Conservation (phyloP, 345 rosid species). For the Euphorbia tirucalli region DNA sequence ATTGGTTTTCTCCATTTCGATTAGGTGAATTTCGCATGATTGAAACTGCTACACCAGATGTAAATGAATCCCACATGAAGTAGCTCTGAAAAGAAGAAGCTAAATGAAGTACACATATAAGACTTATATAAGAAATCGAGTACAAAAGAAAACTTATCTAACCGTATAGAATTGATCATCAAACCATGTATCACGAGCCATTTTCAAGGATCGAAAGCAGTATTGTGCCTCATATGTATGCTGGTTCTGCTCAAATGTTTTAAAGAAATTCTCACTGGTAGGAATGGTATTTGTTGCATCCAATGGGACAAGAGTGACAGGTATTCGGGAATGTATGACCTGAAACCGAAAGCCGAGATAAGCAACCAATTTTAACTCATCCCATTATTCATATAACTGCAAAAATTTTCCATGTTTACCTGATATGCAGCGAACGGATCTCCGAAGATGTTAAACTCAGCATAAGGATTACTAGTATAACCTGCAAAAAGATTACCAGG, state of each 20-base stretch:
- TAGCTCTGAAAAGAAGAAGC: slow-evolving; percentile 49
- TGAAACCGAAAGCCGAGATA: slow-evolving; percentile 15
- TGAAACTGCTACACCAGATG: slow-evolving; percentile 77
- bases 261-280: slow-evolving; percentile 47
- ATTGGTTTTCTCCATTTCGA: slow-evolving; percentile 55
- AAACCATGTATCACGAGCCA: slow-evolving; percentile 70
- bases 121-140: background rate
- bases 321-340: slow-evolving; percentile 90
- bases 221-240: slow-evolving; percentile 78
- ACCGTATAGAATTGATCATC: slow-evolving; percentile 59
- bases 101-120: background rate
- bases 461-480: slow-evolving; percentile 74
- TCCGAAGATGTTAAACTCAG: slow-evolving; percentile 77
- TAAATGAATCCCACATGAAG: slow-evolving; percentile 96
- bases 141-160: slow-evolving; percentile 7
- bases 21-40: slow-evolving; percentile 47
- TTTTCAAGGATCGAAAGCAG: slow-evolving; percentile 66
- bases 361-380: background rate
- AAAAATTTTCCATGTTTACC: slow-evolving; percentile 27
- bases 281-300: slow-evolving; percentile 96
- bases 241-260: slow-evolving; percentile 55
- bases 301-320: slow-evolving; percentile 72
- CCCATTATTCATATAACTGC: background rate
- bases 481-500: slow-evolving; percentile 69
- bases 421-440: slow-evolving; percentile 94